These are phyloP conservation scores for Lindgomyces ingoldianus DNA, from an alignment of 495 filamentous ascomycete species.

Conservation along the genomic window DNA sequence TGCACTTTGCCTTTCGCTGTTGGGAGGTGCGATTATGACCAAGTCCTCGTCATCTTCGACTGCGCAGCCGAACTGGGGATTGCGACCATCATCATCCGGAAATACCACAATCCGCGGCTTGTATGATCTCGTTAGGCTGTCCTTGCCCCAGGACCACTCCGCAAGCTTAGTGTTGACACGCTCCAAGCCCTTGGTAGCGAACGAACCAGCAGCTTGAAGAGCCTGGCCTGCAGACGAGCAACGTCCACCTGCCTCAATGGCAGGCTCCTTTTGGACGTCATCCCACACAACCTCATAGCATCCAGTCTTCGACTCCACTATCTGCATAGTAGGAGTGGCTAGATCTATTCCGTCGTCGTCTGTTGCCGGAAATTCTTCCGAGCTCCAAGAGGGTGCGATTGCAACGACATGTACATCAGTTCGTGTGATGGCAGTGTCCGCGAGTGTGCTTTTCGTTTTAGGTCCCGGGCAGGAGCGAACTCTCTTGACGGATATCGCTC, in stretches of 20 bases:
- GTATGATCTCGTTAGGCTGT: background rate
- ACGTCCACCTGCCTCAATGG: background rate
- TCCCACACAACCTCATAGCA: conserved; percentile 34
- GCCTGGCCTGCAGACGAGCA: conserved; percentile 22
- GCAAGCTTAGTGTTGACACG: conserved; percentile 31
- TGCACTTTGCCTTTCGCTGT: conserved; percentile 23
- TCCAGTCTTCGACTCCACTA: conserved; percentile 25
- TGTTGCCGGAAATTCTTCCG: background rate
- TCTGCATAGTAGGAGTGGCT: conserved; percentile 30
- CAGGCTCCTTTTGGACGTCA: conserved; percentile 13
- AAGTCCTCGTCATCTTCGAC: conserved; percentile 22
- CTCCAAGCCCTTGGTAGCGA: conserved; percentile 6
- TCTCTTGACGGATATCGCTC: background rate
- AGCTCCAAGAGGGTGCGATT: conserved; percentile 19
- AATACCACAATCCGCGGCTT: conserved; percentile 34
- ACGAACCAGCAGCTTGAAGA: conserved; percentile 4
- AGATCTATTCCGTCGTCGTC: conserved; percentile 13
- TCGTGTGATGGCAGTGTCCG: conserved; percentile 23
- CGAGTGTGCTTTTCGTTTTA: conserved; percentile 18
- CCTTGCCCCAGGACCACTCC: conserved; percentile 20
- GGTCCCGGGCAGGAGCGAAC: background rate
- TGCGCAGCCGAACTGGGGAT: background rate
- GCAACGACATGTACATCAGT: conserved; percentile 33
- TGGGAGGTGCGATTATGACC: conserved; percentile 26
- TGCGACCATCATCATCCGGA: conserved; percentile 15